Percentiles rank a stretch among this genome's conserved stretches.
Conservation (phyloP, 2,329 filamentous ascomycete species). For the Xylariaceae sp. region DNA sequence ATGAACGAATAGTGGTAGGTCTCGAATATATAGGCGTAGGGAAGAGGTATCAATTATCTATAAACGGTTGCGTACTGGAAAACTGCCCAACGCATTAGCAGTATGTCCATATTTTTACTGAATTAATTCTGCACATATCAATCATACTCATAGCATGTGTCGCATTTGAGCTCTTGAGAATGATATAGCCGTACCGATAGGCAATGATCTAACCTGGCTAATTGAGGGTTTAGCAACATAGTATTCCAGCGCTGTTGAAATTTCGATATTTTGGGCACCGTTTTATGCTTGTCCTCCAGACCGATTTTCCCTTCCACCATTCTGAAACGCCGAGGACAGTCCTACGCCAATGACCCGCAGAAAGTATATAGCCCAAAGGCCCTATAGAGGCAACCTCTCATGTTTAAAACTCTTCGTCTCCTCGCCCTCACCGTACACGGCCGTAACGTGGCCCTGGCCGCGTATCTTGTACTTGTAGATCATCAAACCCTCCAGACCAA, state of each 20-base stretch:
- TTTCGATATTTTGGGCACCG: neutral
- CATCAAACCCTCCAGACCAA: conserved; percentile 91
- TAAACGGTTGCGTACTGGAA: too few species aligned
- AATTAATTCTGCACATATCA: too few species aligned
- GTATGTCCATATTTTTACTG: too few species aligned
- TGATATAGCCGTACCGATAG: too few species aligned
- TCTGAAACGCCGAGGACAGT: neutral
- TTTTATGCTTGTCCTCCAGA: neutral
- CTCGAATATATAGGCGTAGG: too few species aligned
- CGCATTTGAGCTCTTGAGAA: too few species aligned
- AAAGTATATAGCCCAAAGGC: neutral
- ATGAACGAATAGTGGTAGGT: too few species aligned
- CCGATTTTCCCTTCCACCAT: neutral
- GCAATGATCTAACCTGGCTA: neutral
- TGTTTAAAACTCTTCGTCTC: conserved; percentile 67
- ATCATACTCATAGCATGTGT: too few species aligned
- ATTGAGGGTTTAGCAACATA: neutral
- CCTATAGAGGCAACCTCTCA: conserved; percentile 51
- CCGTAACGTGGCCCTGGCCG: conserved; percentile 82
- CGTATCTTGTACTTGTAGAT: conserved; percentile 97
- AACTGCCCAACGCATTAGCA: too few species aligned
- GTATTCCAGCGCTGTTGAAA: neutral
- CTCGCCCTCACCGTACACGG: conserved; percentile 72
- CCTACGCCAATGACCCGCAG: neutral
- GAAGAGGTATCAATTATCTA: too few species aligned